Conservation (phyloP, 176 grass and related monocot species). For the Melocanna baccifera region DNA sequence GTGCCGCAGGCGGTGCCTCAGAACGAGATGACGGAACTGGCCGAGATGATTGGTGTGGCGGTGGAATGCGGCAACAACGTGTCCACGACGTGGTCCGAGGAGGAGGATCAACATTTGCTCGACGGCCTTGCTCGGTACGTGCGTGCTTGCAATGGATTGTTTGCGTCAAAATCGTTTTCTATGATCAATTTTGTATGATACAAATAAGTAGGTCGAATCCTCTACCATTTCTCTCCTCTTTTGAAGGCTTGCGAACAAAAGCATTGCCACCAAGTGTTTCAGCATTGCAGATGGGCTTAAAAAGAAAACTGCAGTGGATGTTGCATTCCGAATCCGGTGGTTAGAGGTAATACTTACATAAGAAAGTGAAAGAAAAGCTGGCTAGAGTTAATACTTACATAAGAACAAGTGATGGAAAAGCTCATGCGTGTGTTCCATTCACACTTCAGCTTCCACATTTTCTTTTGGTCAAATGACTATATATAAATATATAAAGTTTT, state of each 20-base stretch:
- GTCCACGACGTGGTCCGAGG: slow-evolving; percentile 1
- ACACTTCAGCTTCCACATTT: background rate
- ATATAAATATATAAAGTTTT: background rate
- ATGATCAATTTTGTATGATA: background rate
- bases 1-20: background rate
- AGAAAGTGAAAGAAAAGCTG: too few species aligned
- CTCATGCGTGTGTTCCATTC: background rate
- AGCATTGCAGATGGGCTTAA: background rate
- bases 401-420: too few species aligned
- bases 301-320: background rate
- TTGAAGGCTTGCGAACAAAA: background rate
- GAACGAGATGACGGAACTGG: background rate
- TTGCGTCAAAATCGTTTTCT: background rate
- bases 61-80: background rate
- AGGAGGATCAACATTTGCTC: slow-evolving; percentile 8
- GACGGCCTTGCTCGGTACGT: background rate
- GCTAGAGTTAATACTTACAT: too few species aligned
- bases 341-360: background rate
- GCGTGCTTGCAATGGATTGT: background rate
- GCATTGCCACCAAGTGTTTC: background rate
- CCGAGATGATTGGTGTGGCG: background rate
- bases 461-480: background rate
- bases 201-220: background rate
- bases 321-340: slow-evolving; percentile 22
- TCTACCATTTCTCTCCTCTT: background rate